Percentiles rank a stretch among this genome's conserved stretches.
These are phyloP conservation scores for Parafenestella ontariensis DNA, from an alignment of 2,329 filamentous ascomycete species.

Conservation along the genomic window DNA sequence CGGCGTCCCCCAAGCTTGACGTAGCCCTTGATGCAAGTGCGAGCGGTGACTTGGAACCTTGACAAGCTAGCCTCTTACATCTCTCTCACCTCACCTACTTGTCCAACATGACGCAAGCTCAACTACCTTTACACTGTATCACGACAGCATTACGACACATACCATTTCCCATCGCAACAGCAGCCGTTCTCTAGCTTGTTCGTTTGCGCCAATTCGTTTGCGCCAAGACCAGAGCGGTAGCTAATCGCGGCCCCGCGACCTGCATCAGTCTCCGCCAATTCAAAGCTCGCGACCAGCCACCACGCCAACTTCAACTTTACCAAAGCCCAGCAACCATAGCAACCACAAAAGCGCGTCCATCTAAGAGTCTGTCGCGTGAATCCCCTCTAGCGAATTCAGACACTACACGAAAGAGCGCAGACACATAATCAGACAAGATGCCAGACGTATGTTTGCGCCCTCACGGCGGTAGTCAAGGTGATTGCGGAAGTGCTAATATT, in stretches of 20 bases:
- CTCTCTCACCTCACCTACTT: neutral
- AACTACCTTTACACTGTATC: neutral
- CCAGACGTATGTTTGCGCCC: slow-evolving; percentile 52
- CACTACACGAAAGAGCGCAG: slow-evolving; percentile 2
- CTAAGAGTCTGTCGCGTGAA: slow-evolving; percentile 14
- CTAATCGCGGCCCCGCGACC: slow-evolving; percentile 17
- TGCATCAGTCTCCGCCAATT: slow-evolving; percentile 23
- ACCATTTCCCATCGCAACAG: neutral
- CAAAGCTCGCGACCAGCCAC: slow-evolving; percentile 33
- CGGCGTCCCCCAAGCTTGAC: slow-evolving; percentile 19
- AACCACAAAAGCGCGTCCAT: slow-evolving; percentile 21
- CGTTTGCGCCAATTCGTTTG: slow-evolving; percentile 16
- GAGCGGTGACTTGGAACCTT: too few species aligned
- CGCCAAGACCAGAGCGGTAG: slow-evolving; percentile 20
- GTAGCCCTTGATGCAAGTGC: neutral
- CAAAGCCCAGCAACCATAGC: slow-evolving; percentile 5
- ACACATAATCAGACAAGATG: slow-evolving; percentile 44
- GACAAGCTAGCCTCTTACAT: too few species aligned
- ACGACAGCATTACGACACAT: neutral
- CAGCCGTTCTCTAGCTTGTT: slow-evolving; percentile 13
- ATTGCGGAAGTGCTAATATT: slow-evolving; percentile 15
- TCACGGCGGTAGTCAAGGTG: neutral
- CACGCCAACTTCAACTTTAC: slow-evolving; percentile 17
- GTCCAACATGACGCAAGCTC: neutral
- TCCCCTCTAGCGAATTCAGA: neutral